A percentile compares a stretch with the other conserved stretches of the same genome.
phyloP scores from a whole-genome alignment of 2,329 filamentous ascomycete species.

The Fusarium pilosicola region DNA sequence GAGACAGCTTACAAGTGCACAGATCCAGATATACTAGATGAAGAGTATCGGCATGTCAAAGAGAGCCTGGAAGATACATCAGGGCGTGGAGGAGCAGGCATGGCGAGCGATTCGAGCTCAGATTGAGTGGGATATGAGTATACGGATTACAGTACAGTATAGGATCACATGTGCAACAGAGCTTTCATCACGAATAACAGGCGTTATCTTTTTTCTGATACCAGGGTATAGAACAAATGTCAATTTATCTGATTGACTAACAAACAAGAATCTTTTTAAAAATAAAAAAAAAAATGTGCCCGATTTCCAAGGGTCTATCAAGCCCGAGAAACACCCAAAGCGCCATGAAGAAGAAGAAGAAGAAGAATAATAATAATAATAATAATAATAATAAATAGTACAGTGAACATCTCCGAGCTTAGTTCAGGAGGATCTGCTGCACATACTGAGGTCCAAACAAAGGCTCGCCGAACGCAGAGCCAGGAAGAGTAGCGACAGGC shows the following conservation, averaged over 20 bases:
- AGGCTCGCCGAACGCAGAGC: constrained; percentile 43
- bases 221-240: constrained; percentile 20
- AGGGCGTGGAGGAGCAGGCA: constrained; percentile 39
- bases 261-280: constrained; percentile 4
- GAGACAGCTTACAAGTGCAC: constrained; percentile 45
- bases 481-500: constrained; percentile 42
- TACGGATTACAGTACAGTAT: constrained; percentile 8
- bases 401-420: not conserved
- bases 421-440: constrained; percentile 44
- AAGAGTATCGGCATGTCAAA: constrained; percentile 38
- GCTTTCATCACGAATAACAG: constrained; percentile 11
- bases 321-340: constrained; percentile 30
- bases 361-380: not conserved
- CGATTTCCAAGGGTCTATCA: constrained; percentile 9
- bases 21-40: constrained; percentile 35
- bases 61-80: constrained; percentile 40
- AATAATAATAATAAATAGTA: not conserved
- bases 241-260: constrained; percentile 11
- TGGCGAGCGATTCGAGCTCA: constrained; percentile 43
- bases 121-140: constrained; percentile 21
- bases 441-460: constrained; percentile 48
- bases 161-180: not conserved
- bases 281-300: not conserved
- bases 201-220: constrained; percentile 18
- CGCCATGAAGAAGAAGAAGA: constrained; percentile 21